Evolutionary conservation across 2,329 filamentous ascomycete species (phyloP).

Genomic region (Colletotrichum tropicale): DNA sequence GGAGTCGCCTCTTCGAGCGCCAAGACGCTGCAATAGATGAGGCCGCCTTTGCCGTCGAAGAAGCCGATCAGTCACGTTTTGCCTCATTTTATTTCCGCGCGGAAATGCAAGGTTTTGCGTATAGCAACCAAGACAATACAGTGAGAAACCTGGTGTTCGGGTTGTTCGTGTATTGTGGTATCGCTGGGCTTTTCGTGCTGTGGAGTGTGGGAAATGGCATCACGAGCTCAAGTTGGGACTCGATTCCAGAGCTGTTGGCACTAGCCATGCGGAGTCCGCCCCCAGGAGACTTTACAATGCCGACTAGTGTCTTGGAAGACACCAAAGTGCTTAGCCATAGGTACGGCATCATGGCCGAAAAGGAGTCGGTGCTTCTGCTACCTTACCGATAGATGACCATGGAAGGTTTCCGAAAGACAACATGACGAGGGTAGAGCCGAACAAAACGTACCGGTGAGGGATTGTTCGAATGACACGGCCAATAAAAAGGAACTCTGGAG

Average conservation of each 20-base stretch:
- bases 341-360: not conserved
- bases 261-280: not conserved
- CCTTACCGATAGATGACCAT: not conserved
- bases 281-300: not conserved
- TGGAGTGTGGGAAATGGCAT: not conserved
- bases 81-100: not conserved
- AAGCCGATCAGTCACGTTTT: not conserved
- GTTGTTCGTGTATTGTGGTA: not conserved
- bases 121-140: not conserved
- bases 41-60: not conserved
- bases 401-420: accelerated
- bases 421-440: not conserved
- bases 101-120: not conserved
- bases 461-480: accelerated
- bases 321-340: not conserved
- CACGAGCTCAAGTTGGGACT: not conserved
- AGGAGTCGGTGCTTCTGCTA: not conserved
- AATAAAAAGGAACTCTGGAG: accelerated
- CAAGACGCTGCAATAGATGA: not conserved
- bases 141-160: not conserved
- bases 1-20: not conserved
- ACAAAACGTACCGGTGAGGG: not conserved
- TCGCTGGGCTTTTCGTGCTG: not conserved
- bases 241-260: not conserved
- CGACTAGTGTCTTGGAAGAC: not conserved